Conservation (phyloP, 163 green algal species). For the Scenedesmus sp. region DNA sequence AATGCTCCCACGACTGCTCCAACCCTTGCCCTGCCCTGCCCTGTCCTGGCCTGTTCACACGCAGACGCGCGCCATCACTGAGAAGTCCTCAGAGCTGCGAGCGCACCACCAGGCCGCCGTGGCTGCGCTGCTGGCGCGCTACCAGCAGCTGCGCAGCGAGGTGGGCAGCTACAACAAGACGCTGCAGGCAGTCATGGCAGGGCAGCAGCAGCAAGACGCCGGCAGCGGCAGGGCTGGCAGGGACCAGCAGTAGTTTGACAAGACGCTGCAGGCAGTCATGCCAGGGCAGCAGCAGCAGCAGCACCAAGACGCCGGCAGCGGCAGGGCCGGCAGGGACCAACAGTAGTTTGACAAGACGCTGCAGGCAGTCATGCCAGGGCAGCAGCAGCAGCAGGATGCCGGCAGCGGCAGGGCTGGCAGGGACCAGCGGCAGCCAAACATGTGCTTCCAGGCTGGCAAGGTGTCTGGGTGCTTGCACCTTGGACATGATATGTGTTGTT, state of each 20-base stretch:
- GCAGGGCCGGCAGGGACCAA: conserved; percentile 13
- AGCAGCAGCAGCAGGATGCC: neutral
- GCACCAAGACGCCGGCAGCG: neutral
- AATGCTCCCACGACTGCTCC: too few species aligned
- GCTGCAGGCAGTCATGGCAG: conserved; percentile 65
- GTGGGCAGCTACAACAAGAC: conserved; percentile 73
- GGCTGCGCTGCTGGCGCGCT: conserved; percentile 73
- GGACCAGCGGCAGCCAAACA: neutral
- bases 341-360: conserved; percentile 55
- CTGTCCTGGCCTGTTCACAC: neutral
- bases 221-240: neutral
- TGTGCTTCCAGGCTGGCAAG: too few species aligned
- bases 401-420: neutral
- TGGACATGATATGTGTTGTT: too few species aligned
- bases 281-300: conserved; percentile 3
- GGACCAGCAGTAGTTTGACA: neutral
- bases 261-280: neutral
- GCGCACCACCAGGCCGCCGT: conserved; percentile 65
- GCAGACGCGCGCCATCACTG: conserved; percentile 76
- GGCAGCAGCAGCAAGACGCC: neutral
- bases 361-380: conserved; percentile 58
- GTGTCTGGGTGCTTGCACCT: too few species aligned
- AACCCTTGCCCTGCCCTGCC: too few species aligned
- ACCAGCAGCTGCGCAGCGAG: conserved; percentile 68
- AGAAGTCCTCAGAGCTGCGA: conserved; percentile 71